Evolutionary conservation across 31 red algal genomes (phyloP), one percentile per base, ranked within the genome.

Genomic region (Odonthalia washingtoniensis): DNA sequence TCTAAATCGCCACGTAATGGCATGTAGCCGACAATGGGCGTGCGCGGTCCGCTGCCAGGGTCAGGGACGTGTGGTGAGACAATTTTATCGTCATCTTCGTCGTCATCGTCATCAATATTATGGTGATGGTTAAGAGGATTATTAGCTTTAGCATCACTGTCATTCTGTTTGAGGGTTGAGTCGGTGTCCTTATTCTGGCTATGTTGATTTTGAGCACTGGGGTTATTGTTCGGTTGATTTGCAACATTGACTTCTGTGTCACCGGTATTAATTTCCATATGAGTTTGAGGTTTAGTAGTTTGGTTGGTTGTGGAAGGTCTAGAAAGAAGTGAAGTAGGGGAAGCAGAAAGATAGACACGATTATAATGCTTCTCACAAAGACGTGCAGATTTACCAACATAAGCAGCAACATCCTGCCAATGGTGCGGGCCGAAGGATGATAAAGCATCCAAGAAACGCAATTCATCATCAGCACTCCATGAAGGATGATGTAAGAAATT

Each of bases 381-480:
- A 53, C 67, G 65, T 30, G 80, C 81, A 28, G 90, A 91, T 63
- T 92, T 96, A 44, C 94, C 60, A 1, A 98, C 94, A 45, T 92
- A 94, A 40, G 96, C 86, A 26, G 94, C 72, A 27, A 96, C 83
- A 24, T 81, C 74, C 65, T 87, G 81, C 94, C 94, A 98, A 24
- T 96, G 92, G 33, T 86, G 65, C 17, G 85, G 81, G 1, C 97
- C 97, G 49, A 92, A 91, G 0, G 72, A 44, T 27, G 35, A 65
- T 6, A 96, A 67, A 12, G 87, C 94, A 12, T 94, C 81, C 2
- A 98, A 76, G 28, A 98, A 45, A 1, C 92, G 91, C 36, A 75
- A 53, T 87, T 98, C 97, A 60, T 98, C 94, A 37, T 91, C 69
- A 5, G 87, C 91, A 18, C 76, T 82, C 97, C 97, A 98, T 28